Conservation (phyloP, 1,284 basidiomycete species). For the Malassezia sp. region DNA sequence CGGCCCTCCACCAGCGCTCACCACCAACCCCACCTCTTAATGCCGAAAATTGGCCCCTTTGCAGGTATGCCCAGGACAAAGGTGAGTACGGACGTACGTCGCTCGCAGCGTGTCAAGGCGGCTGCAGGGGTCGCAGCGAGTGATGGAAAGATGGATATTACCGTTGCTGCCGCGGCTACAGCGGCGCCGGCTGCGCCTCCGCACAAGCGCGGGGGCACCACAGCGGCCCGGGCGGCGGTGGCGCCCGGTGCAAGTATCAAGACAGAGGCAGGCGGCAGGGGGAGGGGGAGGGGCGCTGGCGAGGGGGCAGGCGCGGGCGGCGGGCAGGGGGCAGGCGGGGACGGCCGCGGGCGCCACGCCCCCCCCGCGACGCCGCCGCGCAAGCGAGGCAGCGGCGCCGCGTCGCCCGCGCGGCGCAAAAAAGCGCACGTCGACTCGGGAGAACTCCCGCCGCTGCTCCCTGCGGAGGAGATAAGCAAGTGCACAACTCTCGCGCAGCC, state of each 20-base stretch:
- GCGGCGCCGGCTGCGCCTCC: not conserved
- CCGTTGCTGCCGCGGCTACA: not conserved
- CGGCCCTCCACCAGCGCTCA: too few relatives aligned
- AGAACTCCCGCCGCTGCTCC: slow-evolving; percentile 2
- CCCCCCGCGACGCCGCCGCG: not conserved
- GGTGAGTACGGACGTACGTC: slow-evolving; percentile 1
- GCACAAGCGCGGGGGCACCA: too few relatives aligned
- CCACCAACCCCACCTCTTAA: not conserved
- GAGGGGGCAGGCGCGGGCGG: too few relatives aligned
- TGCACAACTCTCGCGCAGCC: slow-evolving; percentile 15
- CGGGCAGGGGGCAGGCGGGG: too few relatives aligned
- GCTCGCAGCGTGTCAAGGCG: slow-evolving; percentile 4
- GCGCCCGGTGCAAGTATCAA: too few relatives aligned
- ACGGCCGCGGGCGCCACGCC: too few relatives aligned
- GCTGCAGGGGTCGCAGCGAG: too few relatives aligned
- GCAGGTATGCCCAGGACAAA: not conserved
- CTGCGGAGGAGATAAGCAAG: not conserved
- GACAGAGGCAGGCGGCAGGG: too few relatives aligned
- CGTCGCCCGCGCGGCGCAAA: not conserved
- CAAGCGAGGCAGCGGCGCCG: not conserved
- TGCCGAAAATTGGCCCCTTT: not conserved
- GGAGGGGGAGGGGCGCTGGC: too few relatives aligned
- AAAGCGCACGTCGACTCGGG: not conserved
- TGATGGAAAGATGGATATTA: too few relatives aligned
- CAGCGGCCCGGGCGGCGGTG: too few relatives aligned